phyloP scores from a whole-genome alignment of 768 basidiomycete species.

The Tylopilus sp. region DNA sequence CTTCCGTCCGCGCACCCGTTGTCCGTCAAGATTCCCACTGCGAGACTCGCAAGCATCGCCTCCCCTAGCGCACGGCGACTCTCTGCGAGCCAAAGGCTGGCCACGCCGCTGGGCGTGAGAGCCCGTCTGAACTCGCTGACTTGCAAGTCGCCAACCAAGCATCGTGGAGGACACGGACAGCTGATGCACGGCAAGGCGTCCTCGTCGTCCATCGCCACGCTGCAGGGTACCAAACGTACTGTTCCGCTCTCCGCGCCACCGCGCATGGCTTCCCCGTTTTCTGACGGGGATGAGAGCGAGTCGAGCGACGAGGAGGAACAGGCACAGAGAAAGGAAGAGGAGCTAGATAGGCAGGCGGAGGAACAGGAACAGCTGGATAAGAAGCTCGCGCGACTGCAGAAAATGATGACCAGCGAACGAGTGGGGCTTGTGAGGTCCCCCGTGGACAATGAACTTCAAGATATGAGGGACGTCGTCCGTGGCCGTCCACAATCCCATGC shows the following conservation, averaged over 20 bases:
- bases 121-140: conserved; percentile 70
- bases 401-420: conserved; percentile 69
- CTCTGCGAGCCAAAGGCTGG: conserved; percentile 42
- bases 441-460: conserved; percentile 31
- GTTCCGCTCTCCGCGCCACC: conserved; percentile 28
- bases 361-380: conserved; percentile 63
- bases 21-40: conserved; percentile 25
- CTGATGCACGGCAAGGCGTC: conserved; percentile 41
- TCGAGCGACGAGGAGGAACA: conserved; percentile 61
- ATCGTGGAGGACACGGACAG: conserved; percentile 11
- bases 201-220: conserved; percentile 71
- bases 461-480: conserved; percentile 33
- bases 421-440: conserved; percentile 60
- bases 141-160: conserved; percentile 44
- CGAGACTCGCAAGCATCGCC: conserved; percentile 6
- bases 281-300: conserved; percentile 49
- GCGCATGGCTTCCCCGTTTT: conserved; percentile 48
- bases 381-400: conserved; percentile 66
- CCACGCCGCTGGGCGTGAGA: conserved; percentile 61
- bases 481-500: conserved; percentile 37
- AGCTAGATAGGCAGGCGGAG: conserved; percentile 62
- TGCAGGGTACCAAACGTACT: conserved; percentile 46
- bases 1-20: conserved; percentile 14
- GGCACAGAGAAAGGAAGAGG: conserved; percentile 57
- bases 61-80: conserved; percentile 22